Conservation (phyloP, 2,329 filamentous ascomycete genomes). For the Knoxdaviesia capensis region DNA sequence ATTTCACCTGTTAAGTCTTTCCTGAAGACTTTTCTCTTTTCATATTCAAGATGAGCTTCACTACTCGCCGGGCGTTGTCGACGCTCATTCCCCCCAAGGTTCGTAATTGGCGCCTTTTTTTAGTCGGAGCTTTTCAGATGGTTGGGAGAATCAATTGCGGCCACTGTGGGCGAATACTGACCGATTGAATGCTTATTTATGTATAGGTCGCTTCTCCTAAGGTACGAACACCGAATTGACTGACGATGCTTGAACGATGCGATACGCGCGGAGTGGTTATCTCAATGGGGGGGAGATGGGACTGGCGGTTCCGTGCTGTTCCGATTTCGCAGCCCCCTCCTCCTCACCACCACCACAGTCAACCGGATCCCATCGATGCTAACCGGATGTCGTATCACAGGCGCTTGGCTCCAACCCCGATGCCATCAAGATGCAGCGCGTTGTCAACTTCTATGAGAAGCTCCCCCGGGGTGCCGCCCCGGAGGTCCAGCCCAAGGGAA, state of each 20-base stretch:
- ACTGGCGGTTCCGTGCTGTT: too few species aligned
- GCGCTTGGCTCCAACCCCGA: constrained; percentile 88
- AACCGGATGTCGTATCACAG: constrained; percentile 24
- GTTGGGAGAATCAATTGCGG: constrained; percentile 1
- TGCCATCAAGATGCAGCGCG: constrained; percentile 92
- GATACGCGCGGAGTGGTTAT: too few species aligned
- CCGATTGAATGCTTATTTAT: constrained; percentile 1
- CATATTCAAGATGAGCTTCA: constrained; percentile 54
- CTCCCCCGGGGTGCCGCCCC: constrained; percentile 85
- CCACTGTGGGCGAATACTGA: too few species aligned
- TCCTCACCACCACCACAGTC: background rate
- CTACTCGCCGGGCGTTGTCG: constrained; percentile 78
- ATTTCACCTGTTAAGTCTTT: background rate
- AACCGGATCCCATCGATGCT: background rate
- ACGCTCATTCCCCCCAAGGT: constrained; percentile 99
- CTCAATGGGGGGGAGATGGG: too few species aligned
- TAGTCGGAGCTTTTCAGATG: background rate
- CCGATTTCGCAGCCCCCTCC: too few species aligned
- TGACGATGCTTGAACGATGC: too few species aligned
- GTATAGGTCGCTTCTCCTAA: constrained; percentile 60
- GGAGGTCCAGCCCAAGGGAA: constrained; percentile 59
- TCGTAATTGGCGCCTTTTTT: constrained; percentile 12
- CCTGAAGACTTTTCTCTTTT: background rate
- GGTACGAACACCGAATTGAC: constrained; percentile 32
- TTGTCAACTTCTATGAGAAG: constrained; percentile 97